phyloP scores from a whole-genome alignment of 148 eudicot genomes.

The Diospyros kaki region DNA sequence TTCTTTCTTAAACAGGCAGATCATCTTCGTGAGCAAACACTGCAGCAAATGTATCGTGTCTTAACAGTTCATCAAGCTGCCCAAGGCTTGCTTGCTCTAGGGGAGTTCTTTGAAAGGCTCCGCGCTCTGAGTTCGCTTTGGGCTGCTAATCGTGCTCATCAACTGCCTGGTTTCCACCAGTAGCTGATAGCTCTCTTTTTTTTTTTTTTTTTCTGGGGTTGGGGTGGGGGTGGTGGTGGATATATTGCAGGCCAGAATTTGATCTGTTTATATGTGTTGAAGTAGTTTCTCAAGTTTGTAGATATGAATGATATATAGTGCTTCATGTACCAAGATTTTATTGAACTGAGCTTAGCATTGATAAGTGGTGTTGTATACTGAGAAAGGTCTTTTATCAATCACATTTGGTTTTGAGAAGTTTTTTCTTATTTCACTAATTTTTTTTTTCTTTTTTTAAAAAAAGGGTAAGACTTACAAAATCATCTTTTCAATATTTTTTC shows the following conservation, averaged over 20 bases:
- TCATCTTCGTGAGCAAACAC: slow-evolving; percentile 70
- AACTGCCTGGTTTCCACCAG: slow-evolving; percentile 1
- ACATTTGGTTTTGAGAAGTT: too few species aligned
- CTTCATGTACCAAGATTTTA: neutral
- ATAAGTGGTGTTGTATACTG: too few species aligned
- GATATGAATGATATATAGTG: neutral
- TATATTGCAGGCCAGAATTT: neutral
- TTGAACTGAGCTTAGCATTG: neutral
- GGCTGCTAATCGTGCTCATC: slow-evolving; percentile 53
- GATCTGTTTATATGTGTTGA: neutral
- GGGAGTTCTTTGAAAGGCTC: slow-evolving; percentile 76
- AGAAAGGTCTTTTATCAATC: too few species aligned
- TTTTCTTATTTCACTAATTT: too few species aligned
- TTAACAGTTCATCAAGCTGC: slow-evolving; percentile 69
- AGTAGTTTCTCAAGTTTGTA: slow-evolving; percentile 7
- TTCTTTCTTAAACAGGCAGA: slow-evolving; percentile 56
- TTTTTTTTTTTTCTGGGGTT: neutral
- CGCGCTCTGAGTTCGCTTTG: slow-evolving; percentile 77
- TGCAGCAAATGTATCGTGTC: slow-evolving; percentile 59
- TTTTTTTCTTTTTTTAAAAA: too few species aligned
- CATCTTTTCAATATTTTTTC: too few species aligned
- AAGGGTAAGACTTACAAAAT: too few species aligned
- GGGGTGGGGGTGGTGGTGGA: neutral
- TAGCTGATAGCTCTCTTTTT: neutral
- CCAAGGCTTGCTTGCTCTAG: slow-evolving; percentile 65